Evolutionary conservation across 108 stramenopile genomes (phyloP), one percentile per base, ranked within the genome.

Genomic region (Fragilariopsis cylindrus): DNA sequence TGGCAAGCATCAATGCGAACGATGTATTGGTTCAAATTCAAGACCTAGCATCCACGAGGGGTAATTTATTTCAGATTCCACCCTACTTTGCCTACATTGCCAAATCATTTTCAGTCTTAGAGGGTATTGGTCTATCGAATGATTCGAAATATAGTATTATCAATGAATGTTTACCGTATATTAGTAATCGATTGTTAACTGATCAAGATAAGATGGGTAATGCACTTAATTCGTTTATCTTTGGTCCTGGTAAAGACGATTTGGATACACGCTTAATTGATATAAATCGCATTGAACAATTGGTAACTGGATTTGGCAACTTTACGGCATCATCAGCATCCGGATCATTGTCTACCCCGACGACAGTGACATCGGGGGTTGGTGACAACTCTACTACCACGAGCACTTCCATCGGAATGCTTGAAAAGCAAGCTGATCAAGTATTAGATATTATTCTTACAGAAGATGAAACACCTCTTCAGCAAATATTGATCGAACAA

Each of bases 161-260:
- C 68, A 91, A 97, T 47, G 96, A 96, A 79, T 98, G 98, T 77
- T 77, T 93, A n/a, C 98, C 96, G 6, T 98, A 97, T 71, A 90
- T 98, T 0, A 90, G 90, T 30, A 92, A 95, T 19, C 90, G 97
- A 8, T 80, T 98, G 7, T 74, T 98, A 41, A 96, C 97, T n/a
- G 97, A 98, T 71, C 88, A 91, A 75, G 89, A 88, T 49, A 84
- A 91, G 9, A 89, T 94, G 71, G 91, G 92, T 7, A 88, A 86
- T 3, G 96, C 96, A 11, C 85, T 98, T 12, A 83, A 87, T 4
- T 95, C 95, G 7, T 98, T 98, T 72, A 86, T 98, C 42, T 98
- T 97, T 79, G 97, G 97, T 46, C 89, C 87, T n/a, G 85, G 91
- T 9, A 94, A 95, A 56, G 70, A 83, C 70, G 86, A 90, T 50